Percentiles rank a stretch among this genome's conserved stretches.
phyloP scores from a whole-genome alignment of 139 green algal genomes.

The Closterium sp. region DNA sequence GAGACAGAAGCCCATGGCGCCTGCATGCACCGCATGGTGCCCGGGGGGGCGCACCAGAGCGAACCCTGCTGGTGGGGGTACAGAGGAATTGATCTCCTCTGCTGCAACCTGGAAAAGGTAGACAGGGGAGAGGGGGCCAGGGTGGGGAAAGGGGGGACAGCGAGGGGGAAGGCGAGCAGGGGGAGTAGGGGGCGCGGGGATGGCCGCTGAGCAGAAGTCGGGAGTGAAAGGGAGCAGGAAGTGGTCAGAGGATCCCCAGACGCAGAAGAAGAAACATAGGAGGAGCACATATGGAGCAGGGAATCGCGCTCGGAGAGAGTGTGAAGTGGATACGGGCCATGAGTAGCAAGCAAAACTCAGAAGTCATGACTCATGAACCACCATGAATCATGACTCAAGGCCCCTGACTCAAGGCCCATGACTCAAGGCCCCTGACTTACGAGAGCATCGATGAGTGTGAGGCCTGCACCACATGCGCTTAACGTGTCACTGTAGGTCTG shows the following conservation, averaged over 20 bases:
- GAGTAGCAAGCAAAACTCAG: not conserved
- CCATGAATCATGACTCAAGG: too few relatives aligned
- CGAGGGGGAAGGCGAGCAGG: not conserved
- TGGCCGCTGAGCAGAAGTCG: too few relatives aligned
- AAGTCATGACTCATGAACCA: too few relatives aligned
- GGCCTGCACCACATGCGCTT: not conserved
- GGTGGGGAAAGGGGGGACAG: too few relatives aligned
- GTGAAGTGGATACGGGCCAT: not conserved
- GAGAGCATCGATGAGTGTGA: not conserved
- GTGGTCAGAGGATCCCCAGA: too few relatives aligned
- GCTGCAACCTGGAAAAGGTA: not conserved
- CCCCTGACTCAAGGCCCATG: not conserved
- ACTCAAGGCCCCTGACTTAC: not conserved
- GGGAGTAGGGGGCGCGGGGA: too few relatives aligned
- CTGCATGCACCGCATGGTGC: conserved; percentile 66
- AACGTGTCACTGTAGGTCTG: not conserved
- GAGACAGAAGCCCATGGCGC: conserved; percentile 72
- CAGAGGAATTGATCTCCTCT: not conserved
- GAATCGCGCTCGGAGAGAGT: not conserved
- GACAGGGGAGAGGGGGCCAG: too few relatives aligned
- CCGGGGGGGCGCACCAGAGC: conserved; percentile 64
- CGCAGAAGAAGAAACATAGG: too few relatives aligned
- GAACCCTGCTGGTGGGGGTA: not conserved
- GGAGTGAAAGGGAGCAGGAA: too few relatives aligned
- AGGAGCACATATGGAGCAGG: too few relatives aligned